These are phyloP conservation scores for Lotus japonicus DNA, from an alignment of 306 rosid genomes.

Conservation along the genomic window DNA sequence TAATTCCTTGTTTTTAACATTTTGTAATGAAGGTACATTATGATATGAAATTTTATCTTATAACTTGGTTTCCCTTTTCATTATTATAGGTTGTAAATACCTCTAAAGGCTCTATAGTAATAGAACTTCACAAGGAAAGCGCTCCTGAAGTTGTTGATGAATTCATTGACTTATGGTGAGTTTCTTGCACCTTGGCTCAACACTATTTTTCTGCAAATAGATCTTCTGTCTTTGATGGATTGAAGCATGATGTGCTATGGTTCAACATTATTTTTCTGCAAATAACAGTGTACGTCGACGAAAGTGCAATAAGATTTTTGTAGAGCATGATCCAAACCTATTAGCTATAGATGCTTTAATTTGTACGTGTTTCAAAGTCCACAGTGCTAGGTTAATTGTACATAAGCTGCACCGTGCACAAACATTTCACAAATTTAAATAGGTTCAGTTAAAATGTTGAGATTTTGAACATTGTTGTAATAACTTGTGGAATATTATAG, in stretches of 20 bases:
- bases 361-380: background rate
- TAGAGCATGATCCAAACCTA: background rate
- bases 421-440: background rate
- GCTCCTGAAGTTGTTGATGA: conserved; percentile 97
- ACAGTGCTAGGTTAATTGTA: background rate
- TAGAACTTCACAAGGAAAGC: conserved; percentile 75
- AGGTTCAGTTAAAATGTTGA: background rate
- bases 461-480: background rate
- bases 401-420: background rate
- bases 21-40: conserved; percentile 7
- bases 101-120: conserved; percentile 68
- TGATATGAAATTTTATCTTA: no score
- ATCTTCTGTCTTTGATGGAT: conserved; percentile 3
- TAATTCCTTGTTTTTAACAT: conserved; percentile 6
- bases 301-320: background rate
- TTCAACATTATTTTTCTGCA: background rate
- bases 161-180: conserved; percentile 95
- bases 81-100: conserved; percentile 63
- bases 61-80: background rate
- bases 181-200: no score
- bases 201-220: no score
- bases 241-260: background rate
- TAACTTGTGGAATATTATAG: background rate
- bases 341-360: conserved; percentile 13
- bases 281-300: background rate